Evolutionary conservation across 768 basidiomycete species (phyloP).

Genomic region (Trametes sanguinea): DNA sequence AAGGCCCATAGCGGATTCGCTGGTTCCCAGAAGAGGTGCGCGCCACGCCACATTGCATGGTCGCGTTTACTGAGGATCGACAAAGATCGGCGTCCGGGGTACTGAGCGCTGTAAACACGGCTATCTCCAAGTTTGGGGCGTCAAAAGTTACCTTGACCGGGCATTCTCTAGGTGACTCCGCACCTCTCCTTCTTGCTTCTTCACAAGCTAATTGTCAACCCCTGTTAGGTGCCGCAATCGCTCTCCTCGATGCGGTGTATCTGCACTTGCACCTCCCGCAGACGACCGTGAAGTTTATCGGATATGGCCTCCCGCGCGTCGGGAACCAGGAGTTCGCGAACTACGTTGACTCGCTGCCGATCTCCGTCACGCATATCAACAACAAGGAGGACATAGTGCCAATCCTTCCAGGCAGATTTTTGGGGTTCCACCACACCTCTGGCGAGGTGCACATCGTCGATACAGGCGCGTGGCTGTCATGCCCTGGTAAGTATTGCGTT

Average conservation of each 20-base stretch:
- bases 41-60: background rate
- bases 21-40: slow-evolving; percentile 46
- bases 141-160: slow-evolving; percentile 48
- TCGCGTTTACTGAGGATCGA: background rate
- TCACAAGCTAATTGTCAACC: too few species aligned
- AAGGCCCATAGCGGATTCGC: slow-evolving; percentile 51
- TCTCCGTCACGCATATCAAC: slow-evolving; percentile 53
- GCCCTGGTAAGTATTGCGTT: slow-evolving; percentile 34
- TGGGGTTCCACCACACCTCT: slow-evolving; percentile 50
- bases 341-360: slow-evolving; percentile 48
- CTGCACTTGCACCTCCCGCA: slow-evolving; percentile 51
- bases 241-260: slow-evolving; percentile 52
- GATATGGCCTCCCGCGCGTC: slow-evolving; percentile 38
- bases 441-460: slow-evolving; percentile 45
- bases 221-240: slow-evolving; percentile 49
- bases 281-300: slow-evolving; percentile 31
- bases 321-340: slow-evolving; percentile 64
- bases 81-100: slow-evolving; percentile 42
- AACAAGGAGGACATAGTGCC: slow-evolving; percentile 49
- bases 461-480: slow-evolving; percentile 53
- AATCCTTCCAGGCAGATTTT: slow-evolving; percentile 31
- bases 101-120: slow-evolving; percentile 46
- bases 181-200: background rate
- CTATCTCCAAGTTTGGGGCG: slow-evolving; percentile 38
- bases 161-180: slow-evolving; percentile 38